A percentile compares a stretch with the other conserved stretches of the same genome.
phyloP scores from a whole-genome alignment of 257 asterid genomes.

The Solanum pennellii region DNA sequence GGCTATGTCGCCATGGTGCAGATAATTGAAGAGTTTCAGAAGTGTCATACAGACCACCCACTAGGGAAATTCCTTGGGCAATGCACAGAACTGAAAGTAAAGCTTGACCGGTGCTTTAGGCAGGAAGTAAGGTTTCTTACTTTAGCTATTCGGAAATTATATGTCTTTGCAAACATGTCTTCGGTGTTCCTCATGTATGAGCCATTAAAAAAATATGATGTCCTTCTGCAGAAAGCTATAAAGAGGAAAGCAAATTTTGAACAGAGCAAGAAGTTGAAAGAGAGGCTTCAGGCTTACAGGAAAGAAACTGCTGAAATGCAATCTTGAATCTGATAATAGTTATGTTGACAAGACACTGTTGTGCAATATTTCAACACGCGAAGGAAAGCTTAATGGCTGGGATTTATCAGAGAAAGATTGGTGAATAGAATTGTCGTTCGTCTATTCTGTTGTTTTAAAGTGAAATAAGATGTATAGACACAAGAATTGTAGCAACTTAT shows the following conservation, averaged over 20 bases:
- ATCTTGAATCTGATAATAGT: background rate
- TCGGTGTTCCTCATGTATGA: background rate
- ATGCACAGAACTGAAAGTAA: conserved; percentile 65
- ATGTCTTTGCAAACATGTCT: background rate
- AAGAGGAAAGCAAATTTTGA: conserved; percentile 81
- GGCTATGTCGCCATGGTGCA: background rate
- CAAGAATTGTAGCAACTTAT: background rate
- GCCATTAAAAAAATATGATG: background rate
- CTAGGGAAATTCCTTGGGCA: conserved; percentile 61
- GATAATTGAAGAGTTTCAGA: conserved; percentile 67
- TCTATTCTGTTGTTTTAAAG: background rate
- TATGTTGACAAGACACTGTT: background rate
- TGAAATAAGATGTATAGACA: background rate
- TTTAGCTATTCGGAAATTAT: background rate
- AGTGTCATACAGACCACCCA: conserved; percentile 69
- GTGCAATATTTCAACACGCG: background rate
- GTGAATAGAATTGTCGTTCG: background rate
- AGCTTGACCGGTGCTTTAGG: conserved; percentile 65
- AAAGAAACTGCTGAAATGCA: conserved; percentile 16
- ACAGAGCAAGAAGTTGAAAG: conserved; percentile 59
- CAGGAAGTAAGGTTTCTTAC: conserved; percentile 44
- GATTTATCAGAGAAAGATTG: background rate
- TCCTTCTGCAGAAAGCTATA: conserved; percentile 54
- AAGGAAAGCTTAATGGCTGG: background rate
- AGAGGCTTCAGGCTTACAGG: conserved; percentile 31